Evolutionary conservation across 73 alveolate species (phyloP).

Genomic region (Paramecium sexaurelia): DNA sequence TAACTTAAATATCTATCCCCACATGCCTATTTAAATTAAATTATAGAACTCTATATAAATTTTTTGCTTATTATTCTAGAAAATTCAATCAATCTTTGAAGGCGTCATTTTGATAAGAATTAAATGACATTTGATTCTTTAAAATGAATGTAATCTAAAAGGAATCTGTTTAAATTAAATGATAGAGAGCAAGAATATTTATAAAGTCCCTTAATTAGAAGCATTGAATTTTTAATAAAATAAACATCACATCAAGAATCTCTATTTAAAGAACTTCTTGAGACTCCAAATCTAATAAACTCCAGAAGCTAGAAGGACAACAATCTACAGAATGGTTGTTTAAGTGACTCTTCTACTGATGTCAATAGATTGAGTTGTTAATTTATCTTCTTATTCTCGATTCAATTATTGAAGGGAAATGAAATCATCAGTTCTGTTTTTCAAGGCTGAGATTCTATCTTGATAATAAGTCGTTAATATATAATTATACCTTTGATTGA

Average conservation of each 20-base stretch:
- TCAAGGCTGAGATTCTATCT: conserved; percentile 11
- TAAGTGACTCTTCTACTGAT: conserved; percentile 47
- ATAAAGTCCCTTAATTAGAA: background rate
- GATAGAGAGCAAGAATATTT: background rate
- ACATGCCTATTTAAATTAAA: too few relatives aligned
- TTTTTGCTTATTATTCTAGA: background rate
- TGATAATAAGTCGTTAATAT: background rate
- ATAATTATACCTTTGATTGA: background rate
- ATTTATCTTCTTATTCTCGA: conserved; percentile 51
- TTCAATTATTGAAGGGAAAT: conserved; percentile 19
- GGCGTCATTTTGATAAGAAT: background rate
- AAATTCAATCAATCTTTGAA: background rate
- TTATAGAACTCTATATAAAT: too few relatives aligned
- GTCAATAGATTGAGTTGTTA: conserved; percentile 10
- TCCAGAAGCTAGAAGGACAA: conserved; percentile 18
- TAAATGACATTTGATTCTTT: background rate
- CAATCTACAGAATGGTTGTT: conserved; percentile 16
- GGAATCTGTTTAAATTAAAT: background rate
- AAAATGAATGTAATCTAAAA: background rate
- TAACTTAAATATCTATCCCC: too few relatives aligned
- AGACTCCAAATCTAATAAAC: conserved; percentile 50
- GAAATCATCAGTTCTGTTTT: conserved; percentile 55
- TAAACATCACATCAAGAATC: conserved; percentile 51
- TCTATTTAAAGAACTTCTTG: conserved; percentile 33
- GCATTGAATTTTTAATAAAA: background rate